Conservation (phyloP, 495 filamentous ascomycete genomes). For the Penicillium robsamsonii region DNA sequence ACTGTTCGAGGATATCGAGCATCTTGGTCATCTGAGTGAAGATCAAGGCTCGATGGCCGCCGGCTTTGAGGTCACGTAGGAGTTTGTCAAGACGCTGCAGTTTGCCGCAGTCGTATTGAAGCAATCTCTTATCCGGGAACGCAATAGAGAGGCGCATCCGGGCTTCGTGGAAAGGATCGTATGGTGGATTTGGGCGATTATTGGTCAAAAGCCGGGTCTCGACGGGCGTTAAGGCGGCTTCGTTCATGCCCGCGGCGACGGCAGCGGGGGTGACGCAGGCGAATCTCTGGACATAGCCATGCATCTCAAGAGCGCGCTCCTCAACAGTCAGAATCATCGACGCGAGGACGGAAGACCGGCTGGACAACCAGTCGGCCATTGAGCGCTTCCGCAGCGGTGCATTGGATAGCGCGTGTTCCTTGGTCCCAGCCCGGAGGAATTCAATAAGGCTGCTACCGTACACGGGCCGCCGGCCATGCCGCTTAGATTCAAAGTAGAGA, state of each 20-base stretch:
- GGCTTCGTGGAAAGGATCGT: conserved; percentile 91
- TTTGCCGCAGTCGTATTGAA: conserved; percentile 98
- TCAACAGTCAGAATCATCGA: conserved; percentile 72
- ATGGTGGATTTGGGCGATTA: conserved; percentile 52
- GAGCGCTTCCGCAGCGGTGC: conserved; percentile 42
- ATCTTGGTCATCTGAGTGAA: conserved; percentile 99
- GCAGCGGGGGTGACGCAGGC: conserved; percentile 88
- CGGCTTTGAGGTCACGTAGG: conserved; percentile 81
- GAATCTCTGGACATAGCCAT: conserved; percentile 78
- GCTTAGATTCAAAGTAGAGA: conserved; percentile 76
- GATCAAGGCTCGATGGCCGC: conserved; percentile 90
- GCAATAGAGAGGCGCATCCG: conserved; percentile 91
- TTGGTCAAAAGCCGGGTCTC: conserved; percentile 52
- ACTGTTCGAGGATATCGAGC: conserved; percentile 94
- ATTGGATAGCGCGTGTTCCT: conserved; percentile 40
- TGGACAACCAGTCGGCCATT: conserved; percentile 69
- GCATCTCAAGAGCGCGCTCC: conserved; percentile 66
- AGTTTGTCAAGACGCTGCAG: conserved; percentile 86
- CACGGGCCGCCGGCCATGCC: conserved; percentile 75
- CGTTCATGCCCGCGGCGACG: conserved; percentile 71
- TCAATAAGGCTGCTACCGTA: conserved; percentile 76
- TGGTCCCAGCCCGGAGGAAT: conserved; percentile 62
- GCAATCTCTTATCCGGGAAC: conserved; percentile 90
- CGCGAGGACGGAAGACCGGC: conserved; percentile 63
- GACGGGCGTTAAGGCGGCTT: conserved; percentile 65